Conservation (phyloP, 2,329 filamentous ascomycete genomes). For the Alternaria infectoria region DNA sequence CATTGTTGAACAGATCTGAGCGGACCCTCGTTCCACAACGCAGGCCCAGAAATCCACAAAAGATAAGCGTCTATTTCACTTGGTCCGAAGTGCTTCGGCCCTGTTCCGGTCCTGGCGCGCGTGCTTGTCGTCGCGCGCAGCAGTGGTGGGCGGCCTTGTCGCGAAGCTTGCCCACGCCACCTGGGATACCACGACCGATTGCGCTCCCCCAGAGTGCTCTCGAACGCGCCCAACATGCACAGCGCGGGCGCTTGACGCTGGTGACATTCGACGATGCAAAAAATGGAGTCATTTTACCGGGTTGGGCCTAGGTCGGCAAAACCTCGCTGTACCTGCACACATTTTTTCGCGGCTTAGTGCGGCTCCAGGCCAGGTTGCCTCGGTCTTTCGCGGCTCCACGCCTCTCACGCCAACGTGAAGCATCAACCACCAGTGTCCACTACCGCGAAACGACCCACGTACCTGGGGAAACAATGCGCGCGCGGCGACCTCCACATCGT, state of each 20-base stretch:
- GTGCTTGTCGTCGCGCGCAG: background rate
- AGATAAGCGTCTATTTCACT: slow-evolving; percentile 12
- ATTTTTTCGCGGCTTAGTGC: slow-evolving; percentile 7
- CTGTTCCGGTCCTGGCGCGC: background rate
- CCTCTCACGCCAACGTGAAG: slow-evolving; percentile 3
- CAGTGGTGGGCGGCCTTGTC: background rate
- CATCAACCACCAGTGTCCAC: slow-evolving; percentile 3
- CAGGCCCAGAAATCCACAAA: slow-evolving; percentile 9
- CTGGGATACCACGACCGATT: background rate
- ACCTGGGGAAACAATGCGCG: slow-evolving; percentile 13
- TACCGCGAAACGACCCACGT: background rate
- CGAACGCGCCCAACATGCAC: background rate
- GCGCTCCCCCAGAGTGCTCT: slow-evolving; percentile 4
- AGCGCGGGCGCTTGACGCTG: slow-evolving; percentile 1
- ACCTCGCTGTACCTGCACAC: slow-evolving; percentile 7
- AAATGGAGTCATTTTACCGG: background rate
- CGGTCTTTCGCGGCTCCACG: slow-evolving; percentile 7
- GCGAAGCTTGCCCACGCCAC: slow-evolving; percentile 4
- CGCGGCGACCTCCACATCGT: slow-evolving; percentile 9
- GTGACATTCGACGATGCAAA: slow-evolving; percentile 2
- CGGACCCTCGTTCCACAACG: slow-evolving; percentile 7
- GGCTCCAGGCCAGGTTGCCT: slow-evolving; percentile 5
- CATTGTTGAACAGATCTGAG: slow-evolving; percentile 5
- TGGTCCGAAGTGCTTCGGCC: slow-evolving; percentile 4
- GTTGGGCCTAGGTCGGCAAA: slow-evolving; percentile 1